Conservation (phyloP, 2,329 filamentous ascomycete genomes). For the Teratosphaeria gauchensis region DNA sequence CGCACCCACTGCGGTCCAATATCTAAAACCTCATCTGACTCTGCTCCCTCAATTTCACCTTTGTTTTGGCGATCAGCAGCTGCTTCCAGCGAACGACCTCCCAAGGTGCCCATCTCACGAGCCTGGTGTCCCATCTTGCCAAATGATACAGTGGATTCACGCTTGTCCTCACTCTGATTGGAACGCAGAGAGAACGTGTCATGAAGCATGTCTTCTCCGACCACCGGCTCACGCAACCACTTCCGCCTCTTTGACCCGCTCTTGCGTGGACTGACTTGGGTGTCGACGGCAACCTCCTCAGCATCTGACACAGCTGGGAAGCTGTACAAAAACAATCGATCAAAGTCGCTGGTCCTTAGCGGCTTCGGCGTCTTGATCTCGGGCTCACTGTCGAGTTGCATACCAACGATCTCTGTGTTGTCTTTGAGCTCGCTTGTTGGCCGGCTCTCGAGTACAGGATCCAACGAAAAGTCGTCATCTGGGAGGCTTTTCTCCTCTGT, state of each 20-base stretch:
- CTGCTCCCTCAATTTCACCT: neutral
- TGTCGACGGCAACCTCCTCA: neutral
- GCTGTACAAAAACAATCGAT: constrained; percentile 24
- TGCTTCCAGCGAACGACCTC: neutral
- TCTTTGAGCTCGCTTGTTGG: neutral
- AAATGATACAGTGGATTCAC: neutral
- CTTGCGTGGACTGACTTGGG: neutral
- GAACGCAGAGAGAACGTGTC: neutral
- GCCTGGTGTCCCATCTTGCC: neutral
- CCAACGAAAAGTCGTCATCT: neutral
- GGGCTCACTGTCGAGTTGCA: constrained; percentile 1
- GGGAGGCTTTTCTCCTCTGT: neutral
- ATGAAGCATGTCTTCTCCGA: neutral
- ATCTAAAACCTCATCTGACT: neutral
- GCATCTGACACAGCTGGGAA: constrained; percentile 11
- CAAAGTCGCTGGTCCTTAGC: constrained; percentile 22
- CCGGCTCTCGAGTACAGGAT: neutral
- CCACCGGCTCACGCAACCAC: neutral
- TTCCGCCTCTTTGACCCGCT: neutral
- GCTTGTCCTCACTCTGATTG: neutral
- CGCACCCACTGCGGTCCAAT: neutral
- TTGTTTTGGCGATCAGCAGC: neutral
- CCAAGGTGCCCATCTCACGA: neutral
- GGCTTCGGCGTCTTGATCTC: constrained; percentile 12
- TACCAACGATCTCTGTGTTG: neutral